phyloP scores from a whole-genome alignment of 495 filamentous ascomycete species.

The Annulohypoxylon maeteangense region DNA sequence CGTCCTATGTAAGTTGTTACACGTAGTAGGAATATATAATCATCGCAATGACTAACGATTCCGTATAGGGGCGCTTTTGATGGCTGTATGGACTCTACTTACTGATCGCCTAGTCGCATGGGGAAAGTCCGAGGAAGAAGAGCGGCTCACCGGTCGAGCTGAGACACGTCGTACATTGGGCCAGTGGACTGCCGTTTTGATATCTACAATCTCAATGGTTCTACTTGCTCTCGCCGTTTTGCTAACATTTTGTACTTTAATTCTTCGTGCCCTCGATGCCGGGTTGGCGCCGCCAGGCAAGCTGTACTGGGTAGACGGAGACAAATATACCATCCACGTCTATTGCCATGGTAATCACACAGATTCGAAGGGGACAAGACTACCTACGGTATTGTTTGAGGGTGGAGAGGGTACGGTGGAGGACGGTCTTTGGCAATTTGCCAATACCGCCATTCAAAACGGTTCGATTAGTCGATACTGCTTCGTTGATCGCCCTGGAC shows the following conservation, averaged over 20 bases:
- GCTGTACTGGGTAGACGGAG: constrained; percentile 78
- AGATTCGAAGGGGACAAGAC: constrained; percentile 57
- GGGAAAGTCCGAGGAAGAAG: constrained; percentile 92
- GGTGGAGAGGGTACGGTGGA: constrained; percentile 83
- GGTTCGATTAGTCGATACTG: constrained; percentile 88
- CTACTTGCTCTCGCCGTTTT: constrained; percentile 72
- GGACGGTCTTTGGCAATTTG: constrained; percentile 76
- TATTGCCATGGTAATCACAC: constrained; percentile 79
- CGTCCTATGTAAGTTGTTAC: constrained; percentile 75
- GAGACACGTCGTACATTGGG: constrained; percentile 83
- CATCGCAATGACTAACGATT: constrained; percentile 59
- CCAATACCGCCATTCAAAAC: constrained; percentile 70
- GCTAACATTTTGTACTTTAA: constrained; percentile 80
- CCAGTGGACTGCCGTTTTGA: constrained; percentile 86
- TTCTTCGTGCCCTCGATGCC: constrained; percentile 79
- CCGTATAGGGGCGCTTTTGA: constrained; percentile 58
- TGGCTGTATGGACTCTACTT: constrained; percentile 55
- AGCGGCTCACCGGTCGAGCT: constrained; percentile 87
- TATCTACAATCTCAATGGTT: constrained; percentile 74
- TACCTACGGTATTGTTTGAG: constrained; percentile 83
- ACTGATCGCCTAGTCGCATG: constrained; percentile 77
- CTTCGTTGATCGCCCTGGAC: constrained; percentile 93
- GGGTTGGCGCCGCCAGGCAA: constrained; percentile 75
- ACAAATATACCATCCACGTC: constrained; percentile 86
- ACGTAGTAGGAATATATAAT: neutral